Conservation (phyloP, 768 basidiomycete genomes). For the Zangia roseola region DNA sequence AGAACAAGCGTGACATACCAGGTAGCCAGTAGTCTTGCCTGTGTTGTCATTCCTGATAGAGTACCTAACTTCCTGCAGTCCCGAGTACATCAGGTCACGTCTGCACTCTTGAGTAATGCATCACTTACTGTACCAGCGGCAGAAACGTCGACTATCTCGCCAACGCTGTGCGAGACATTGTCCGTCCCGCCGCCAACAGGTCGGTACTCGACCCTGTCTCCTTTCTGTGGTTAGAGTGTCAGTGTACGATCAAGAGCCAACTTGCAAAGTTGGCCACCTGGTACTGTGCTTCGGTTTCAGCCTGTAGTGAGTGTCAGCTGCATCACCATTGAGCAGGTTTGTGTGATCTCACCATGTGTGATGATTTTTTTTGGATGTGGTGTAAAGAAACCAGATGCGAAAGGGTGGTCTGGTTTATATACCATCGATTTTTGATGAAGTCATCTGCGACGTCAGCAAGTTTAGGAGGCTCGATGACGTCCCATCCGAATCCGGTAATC, state of each 20-base stretch:
- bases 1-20: constrained; percentile 19
- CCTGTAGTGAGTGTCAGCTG: constrained; percentile 12
- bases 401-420: too few species aligned
- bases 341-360: constrained; percentile 11
- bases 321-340: background rate
- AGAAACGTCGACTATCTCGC: constrained; percentile 33
- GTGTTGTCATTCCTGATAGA: constrained; percentile 45
- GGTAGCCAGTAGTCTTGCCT: constrained; percentile 39
- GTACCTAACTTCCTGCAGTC: constrained; percentile 32
- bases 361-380: background rate
- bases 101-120: rapidly evolving
- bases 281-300: constrained; percentile 22
- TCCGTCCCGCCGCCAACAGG: constrained; percentile 40
- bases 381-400: too few species aligned
- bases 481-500: too few species aligned
- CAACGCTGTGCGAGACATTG: constrained; percentile 39
- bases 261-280: constrained; percentile 13
- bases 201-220: constrained; percentile 45
- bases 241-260: background rate
- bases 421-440: too few species aligned
- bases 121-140: constrained; percentile 36
- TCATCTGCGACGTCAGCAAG: too few species aligned
- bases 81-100: background rate
- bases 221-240: constrained; percentile 24
- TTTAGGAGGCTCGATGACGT: too few species aligned